A percentile compares a stretch with the other conserved stretches of the same genome.
Evolutionary conservation across 2,329 filamentous ascomycete genomes (phyloP).

Genomic region (Ophiostoma perfectum): DNA sequence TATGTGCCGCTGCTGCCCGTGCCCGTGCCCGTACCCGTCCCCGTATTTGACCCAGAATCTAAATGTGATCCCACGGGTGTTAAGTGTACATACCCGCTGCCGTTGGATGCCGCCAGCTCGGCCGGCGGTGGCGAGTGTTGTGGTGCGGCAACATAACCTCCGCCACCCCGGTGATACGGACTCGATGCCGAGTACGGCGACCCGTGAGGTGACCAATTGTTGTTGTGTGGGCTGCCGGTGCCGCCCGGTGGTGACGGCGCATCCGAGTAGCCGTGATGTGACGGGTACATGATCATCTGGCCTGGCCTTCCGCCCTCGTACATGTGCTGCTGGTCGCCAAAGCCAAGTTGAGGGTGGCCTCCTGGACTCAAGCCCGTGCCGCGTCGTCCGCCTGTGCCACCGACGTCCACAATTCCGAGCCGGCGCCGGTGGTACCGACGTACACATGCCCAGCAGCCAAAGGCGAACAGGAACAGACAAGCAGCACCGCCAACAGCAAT

Average conservation of each 20-base stretch:
- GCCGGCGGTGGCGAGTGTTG: neutral
- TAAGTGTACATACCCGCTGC: slow-evolving; percentile 17
- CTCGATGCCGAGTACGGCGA: slow-evolving; percentile 16
- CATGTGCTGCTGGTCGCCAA: neutral
- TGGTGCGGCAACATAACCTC: neutral
- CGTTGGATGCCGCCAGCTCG: slow-evolving; percentile 19
- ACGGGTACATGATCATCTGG: slow-evolving; percentile 17
- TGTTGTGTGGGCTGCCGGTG: neutral
- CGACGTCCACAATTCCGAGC: neutral
- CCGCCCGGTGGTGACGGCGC: slow-evolving; percentile 12
- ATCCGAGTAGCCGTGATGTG: slow-evolving; percentile 16
- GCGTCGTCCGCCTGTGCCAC: neutral
- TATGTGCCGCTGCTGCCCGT: slow-evolving; percentile 20
- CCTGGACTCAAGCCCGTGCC: slow-evolving; percentile 15
- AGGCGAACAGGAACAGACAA: slow-evolving; percentile 30
- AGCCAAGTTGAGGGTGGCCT: neutral
- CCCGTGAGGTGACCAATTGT: slow-evolving; percentile 17
- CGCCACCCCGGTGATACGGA: slow-evolving; percentile 14
- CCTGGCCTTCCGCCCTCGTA: neutral
- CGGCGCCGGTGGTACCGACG: neutral
- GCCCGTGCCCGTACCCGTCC: slow-evolving; percentile 17
- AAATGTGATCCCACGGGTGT: slow-evolving; percentile 2
- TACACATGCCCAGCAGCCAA: slow-evolving; percentile 19
- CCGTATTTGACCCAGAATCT: slow-evolving; percentile 14
- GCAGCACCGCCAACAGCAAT: slow-evolving; percentile 39